Conservation (phyloP, 192 early-diverging fungal genomes). For the Dispira parvispora region DNA sequence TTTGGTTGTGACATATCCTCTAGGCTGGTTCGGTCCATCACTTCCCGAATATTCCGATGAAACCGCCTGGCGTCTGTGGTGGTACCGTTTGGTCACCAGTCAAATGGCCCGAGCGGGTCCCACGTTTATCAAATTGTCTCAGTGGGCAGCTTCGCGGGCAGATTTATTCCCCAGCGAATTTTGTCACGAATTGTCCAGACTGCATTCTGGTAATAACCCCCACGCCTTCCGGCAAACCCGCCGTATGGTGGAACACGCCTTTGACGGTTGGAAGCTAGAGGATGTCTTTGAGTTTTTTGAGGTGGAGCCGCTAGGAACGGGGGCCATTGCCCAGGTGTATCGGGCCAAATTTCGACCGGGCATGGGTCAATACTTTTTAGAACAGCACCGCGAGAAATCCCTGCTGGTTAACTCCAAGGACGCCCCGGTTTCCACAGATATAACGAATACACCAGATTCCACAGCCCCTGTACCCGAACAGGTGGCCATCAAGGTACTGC, state of each 20-base stretch:
- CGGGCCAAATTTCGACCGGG: constrained; percentile 11
- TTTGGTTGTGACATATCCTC: constrained; percentile 36
- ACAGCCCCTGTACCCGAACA: constrained; percentile 20
- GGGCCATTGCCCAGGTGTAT: constrained; percentile 88
- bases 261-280: constrained; percentile 46
- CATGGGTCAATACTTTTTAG: constrained; percentile 15
- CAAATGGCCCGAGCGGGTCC: constrained; percentile 80
- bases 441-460: constrained; percentile 63
- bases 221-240: constrained; percentile 59
- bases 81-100: constrained; percentile 61
- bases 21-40: constrained; percentile 33
- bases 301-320: constrained; percentile 65
- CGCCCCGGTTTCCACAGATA: constrained; percentile 60
- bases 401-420: constrained; percentile 16
- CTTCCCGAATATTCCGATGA: constrained; percentile 29
- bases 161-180: constrained; percentile 70
- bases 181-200: constrained; percentile 50
- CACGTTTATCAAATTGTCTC: constrained; percentile 90
- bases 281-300: constrained; percentile 68
- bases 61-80: constrained; percentile 52
- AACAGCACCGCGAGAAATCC: constrained; percentile 11
- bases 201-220: constrained; percentile 66
- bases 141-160: constrained; percentile 85
- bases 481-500: constrained; percentile 83
- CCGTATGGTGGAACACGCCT: constrained; percentile 36